Conservation (phyloP, 1,284 basidiomycete species). For the Veloboletus limbatus region DNA sequence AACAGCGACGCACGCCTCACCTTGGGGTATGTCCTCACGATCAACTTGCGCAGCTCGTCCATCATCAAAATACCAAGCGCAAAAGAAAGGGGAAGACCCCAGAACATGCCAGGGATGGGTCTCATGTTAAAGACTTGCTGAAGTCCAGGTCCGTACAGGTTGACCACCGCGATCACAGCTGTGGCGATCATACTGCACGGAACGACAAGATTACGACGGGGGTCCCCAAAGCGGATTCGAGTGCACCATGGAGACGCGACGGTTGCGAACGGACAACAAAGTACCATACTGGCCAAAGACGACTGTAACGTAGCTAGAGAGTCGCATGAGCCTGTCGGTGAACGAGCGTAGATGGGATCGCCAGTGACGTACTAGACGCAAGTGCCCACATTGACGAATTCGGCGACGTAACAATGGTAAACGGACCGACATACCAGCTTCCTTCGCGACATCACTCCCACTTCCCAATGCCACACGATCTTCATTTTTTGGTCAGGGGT, state of each 20-base stretch:
- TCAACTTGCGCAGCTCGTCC: slow-evolving; percentile 40
- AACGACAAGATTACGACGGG: slow-evolving; percentile 36
- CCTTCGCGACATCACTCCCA: slow-evolving; percentile 83
- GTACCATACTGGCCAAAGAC: slow-evolving; percentile 37
- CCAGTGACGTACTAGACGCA: too few species aligned
- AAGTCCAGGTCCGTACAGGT: slow-evolving; percentile 41
- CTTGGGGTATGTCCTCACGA: slow-evolving; percentile 41
- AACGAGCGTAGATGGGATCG: too few species aligned
- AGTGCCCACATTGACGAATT: too few species aligned
- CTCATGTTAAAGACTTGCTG: slow-evolving; percentile 39
- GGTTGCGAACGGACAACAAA: slow-evolving; percentile 37
- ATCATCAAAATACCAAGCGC: slow-evolving; percentile 37
- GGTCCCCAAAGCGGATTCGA: slow-evolving; percentile 42
- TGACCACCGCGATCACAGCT: slow-evolving; percentile 38
- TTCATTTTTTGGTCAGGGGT: slow-evolving; percentile 60
- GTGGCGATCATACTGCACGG: slow-evolving; percentile 39
- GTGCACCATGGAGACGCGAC: slow-evolving; percentile 34
- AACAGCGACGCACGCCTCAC: slow-evolving; percentile 18
- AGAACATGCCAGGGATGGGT: slow-evolving; percentile 43
- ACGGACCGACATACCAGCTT: slow-evolving; percentile 39
- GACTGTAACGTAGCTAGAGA: slow-evolving; percentile 46
- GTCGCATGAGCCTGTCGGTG: too few species aligned
- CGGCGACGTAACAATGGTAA: too few species aligned
- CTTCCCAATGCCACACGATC: slow-evolving; percentile 79
- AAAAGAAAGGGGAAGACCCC: slow-evolving; percentile 43